Percentiles rank a stretch among this genome's conserved stretches.
Conservation (phyloP, 306 rosid species). For the Ceratonia siliqua region DNA sequence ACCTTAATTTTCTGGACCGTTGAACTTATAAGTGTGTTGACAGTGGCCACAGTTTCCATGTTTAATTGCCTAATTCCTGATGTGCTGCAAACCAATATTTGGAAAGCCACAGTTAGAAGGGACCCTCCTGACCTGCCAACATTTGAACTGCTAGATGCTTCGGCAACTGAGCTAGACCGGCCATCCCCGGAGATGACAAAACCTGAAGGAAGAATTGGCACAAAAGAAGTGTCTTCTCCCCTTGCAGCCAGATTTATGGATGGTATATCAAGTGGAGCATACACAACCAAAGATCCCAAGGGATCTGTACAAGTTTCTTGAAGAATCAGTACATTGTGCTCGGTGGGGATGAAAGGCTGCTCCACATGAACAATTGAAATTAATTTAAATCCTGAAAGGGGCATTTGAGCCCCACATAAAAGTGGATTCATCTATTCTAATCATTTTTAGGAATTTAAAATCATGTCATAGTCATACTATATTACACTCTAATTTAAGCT, state of each 20-base stretch:
- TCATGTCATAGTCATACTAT: neutral
- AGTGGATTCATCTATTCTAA: too few species aligned
- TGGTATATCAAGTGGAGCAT: constrained; percentile 50
- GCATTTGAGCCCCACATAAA: neutral
- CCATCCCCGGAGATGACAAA: constrained; percentile 55
- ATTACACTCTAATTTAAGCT: neutral
- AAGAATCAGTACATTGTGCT: constrained; percentile 45
- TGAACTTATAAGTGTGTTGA: constrained; percentile 45
- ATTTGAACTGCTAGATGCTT: neutral
- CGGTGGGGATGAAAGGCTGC: constrained; percentile 54
- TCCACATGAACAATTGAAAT: constrained; percentile 9
- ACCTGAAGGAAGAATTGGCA: constrained; percentile 73
- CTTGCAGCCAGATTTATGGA: constrained; percentile 24
- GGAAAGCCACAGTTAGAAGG: constrained; percentile 56
- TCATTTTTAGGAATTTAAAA: neutral
- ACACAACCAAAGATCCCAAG: constrained; percentile 49
- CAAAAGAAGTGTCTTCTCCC: constrained; percentile 45
- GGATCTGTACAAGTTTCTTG: constrained; percentile 62
- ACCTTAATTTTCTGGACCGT: constrained; percentile 49
- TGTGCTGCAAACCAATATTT: constrained; percentile 38
- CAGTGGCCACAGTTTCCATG: constrained; percentile 39
- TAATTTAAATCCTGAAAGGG: neutral
- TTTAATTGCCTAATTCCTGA: constrained; percentile 12
- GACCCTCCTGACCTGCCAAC: constrained; percentile 37
- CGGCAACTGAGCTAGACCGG: neutral